phyloP scores from a whole-genome alignment of 805 yeast species.

The Wickerhamomyces mucosus region DNA sequence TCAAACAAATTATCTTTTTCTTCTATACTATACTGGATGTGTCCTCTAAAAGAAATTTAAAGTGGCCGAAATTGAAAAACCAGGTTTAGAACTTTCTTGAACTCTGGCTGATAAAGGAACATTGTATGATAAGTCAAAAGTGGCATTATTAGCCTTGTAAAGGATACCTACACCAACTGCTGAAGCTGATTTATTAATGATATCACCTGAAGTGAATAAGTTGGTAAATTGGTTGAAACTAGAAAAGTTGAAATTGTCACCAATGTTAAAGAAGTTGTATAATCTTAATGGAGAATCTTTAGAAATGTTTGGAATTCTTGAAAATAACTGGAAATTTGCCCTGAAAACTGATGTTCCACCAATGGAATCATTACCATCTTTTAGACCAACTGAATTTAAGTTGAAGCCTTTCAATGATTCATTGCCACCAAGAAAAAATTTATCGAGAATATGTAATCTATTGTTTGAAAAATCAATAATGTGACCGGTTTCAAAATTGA shows the following conservation, averaged over 20 bases:
- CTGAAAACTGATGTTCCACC: slow-evolving; percentile 53
- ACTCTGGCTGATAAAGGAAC: slow-evolving; percentile 40
- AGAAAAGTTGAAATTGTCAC: slow-evolving; percentile 31
- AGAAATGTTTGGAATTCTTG: slow-evolving; percentile 43
- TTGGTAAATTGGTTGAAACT: slow-evolving; percentile 11
- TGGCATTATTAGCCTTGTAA: slow-evolving; percentile 43
- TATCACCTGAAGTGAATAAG: slow-evolving; percentile 13
- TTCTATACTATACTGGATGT: too few relatives aligned
- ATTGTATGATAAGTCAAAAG: slow-evolving; percentile 45
- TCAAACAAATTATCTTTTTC: too few relatives aligned
- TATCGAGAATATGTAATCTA: slow-evolving; percentile 52
- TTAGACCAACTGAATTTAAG: slow-evolving; percentile 47
- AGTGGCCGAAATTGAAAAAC: slow-evolving; percentile 45
- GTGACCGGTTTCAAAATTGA: slow-evolving; percentile 41
- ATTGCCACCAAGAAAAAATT: slow-evolving; percentile 66
- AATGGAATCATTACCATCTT: slow-evolving; percentile 33
- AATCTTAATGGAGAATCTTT: slow-evolving; percentile 40
- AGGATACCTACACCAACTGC: slow-evolving; percentile 43
- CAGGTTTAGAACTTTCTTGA: slow-evolving; percentile 40
- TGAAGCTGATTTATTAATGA: slow-evolving; percentile 27
- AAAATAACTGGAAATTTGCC: slow-evolving; percentile 37
- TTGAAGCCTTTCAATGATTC: slow-evolving; percentile 54
- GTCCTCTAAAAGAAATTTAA: slow-evolving; percentile 29
- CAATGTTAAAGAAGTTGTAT: slow-evolving; percentile 54
- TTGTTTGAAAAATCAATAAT: slow-evolving; percentile 27